A percentile compares a stretch with the other conserved stretches of the same genome.
These are phyloP conservation scores for Arbutus unedo DNA, from an alignment of 148 eudicot genomes.

Conservation along the genomic window DNA sequence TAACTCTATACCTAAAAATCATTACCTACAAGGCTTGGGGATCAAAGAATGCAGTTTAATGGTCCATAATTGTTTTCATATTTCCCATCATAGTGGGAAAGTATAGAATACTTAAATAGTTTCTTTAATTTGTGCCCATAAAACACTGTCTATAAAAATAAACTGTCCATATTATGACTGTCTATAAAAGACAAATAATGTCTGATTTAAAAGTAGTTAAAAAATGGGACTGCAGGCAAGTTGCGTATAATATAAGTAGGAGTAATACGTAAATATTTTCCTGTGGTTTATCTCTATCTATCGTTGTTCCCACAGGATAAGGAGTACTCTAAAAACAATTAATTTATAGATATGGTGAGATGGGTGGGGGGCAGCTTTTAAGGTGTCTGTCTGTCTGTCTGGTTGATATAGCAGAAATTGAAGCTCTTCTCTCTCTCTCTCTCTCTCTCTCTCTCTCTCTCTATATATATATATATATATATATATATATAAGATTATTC, in stretches of 20 bases:
- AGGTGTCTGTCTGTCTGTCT: background rate
- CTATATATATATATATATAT: too few relatives aligned
- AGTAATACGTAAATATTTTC: background rate
- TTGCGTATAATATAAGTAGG: background rate
- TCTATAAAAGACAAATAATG: background rate
- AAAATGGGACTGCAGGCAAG: background rate
- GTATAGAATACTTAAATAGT: too few relatives aligned
- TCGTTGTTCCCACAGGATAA: background rate
- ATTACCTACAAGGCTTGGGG: too few relatives aligned
- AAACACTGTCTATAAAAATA: too few relatives aligned
- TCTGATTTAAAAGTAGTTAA: background rate
- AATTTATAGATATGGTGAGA: background rate
- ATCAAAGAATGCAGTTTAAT: too few relatives aligned
- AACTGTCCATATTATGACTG: background rate
- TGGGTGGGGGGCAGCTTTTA: background rate
- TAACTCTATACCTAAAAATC: too few relatives aligned
- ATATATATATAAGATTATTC: too few relatives aligned
- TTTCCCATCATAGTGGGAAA: too few relatives aligned
- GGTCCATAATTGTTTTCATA: too few relatives aligned
- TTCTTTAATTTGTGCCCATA: too few relatives aligned
- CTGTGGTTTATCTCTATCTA: background rate
- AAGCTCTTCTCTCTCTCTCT: background rate
- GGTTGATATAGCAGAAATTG: background rate
- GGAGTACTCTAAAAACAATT: background rate
- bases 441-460: too few relatives aligned